These are phyloP conservation scores for Brachypodium distachyon DNA, from an alignment of 202 grass and related monocot species.

Conservation along the genomic window DNA sequence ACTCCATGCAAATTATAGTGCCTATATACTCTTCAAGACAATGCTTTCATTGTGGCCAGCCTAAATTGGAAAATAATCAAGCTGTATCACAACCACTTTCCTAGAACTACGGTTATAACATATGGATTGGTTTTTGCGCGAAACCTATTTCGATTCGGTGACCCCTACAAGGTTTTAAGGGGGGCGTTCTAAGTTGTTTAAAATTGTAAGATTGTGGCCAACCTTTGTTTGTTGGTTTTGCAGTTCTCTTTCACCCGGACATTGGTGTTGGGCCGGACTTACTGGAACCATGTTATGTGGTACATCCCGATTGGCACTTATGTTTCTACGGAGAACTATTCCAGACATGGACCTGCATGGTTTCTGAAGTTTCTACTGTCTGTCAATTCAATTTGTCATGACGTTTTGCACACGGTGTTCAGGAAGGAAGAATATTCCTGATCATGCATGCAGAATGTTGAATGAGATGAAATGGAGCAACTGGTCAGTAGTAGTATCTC, in stretches of 20 bases:
- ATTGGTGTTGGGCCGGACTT: constrained; percentile 6
- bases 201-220: background rate
- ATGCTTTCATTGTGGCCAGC: background rate
- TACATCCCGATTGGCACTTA: background rate
- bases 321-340: constrained; percentile 6
- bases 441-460: constrained; percentile 7
- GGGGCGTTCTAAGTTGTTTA: no score
- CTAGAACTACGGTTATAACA: background rate
- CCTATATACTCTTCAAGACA: background rate
- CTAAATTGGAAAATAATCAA: background rate
- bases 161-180: no score
- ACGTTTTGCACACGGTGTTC: constrained; percentile 31
- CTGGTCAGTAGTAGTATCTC: background rate
- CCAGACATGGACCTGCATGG: constrained; percentile 30
- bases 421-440: constrained; percentile 3
- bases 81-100: background rate
- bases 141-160: no score
- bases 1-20: background rate
- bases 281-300: background rate
- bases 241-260: background rate
- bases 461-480: constrained; percentile 14
- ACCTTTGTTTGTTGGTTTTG: background rate
- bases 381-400: constrained; percentile 7
- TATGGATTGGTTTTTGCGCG: no score
- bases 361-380: constrained; percentile 6